These are phyloP conservation scores for Globisporangium viniferum DNA, from an alignment of 352 stramenopile genomes.

Conservation along the genomic window DNA sequence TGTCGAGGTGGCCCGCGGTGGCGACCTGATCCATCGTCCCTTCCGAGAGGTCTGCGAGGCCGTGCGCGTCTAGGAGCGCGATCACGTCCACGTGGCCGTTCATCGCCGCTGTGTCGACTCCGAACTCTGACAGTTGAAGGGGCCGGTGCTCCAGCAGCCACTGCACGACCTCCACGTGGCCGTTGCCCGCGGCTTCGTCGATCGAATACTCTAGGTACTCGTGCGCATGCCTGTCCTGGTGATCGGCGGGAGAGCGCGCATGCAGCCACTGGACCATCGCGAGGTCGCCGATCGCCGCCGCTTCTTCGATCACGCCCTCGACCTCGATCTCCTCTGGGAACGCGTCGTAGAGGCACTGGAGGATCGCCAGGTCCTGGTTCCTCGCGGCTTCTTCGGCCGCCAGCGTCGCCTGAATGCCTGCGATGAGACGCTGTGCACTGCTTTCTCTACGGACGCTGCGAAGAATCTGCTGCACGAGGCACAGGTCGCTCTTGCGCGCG, in stretches of 20 bases:
- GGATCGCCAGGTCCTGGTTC: background rate
- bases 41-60: background rate
- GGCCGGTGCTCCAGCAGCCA: conserved; percentile 17
- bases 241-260: background rate
- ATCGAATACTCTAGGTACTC: conserved; percentile 13
- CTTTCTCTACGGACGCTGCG: background rate
- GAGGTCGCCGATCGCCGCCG: conserved; percentile 8
- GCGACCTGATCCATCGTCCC: conserved; percentile 20
- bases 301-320: conserved; percentile 17
- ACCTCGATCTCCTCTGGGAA: conserved; percentile 10
- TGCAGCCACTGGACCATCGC: conserved; percentile 19
- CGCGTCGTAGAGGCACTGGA: conserved; percentile 6
- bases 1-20: conserved; percentile 17
- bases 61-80: background rate
- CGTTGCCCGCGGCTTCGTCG: conserved; percentile 19
- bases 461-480: conserved; percentile 3
- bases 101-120: conserved; percentile 12
- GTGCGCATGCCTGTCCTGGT: background rate
- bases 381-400: conserved; percentile 11
- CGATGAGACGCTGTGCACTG: background rate
- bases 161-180: conserved; percentile 22
- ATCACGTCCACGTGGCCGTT: conserved; percentile 11
- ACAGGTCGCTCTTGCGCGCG: conserved; percentile 9
- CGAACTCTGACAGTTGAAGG: conserved; percentile 1
- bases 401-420: conserved; percentile 5